These are phyloP conservation scores for Leptographium lundbergii DNA, from an alignment of 2,329 filamentous ascomycete genomes.

Conservation along the genomic window DNA sequence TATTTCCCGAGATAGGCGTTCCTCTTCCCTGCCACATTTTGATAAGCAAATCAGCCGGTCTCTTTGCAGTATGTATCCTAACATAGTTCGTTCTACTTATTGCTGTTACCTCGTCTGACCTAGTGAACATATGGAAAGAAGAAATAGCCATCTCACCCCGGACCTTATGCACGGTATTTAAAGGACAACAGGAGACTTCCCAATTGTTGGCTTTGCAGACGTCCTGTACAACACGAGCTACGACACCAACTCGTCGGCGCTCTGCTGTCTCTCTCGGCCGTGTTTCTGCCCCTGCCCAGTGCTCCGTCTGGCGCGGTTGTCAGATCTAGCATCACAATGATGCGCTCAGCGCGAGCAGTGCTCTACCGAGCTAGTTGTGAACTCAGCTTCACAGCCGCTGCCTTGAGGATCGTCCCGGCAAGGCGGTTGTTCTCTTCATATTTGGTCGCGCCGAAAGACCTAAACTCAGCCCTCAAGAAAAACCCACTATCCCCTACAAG, in stretches of 20 bases:
- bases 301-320: not conserved
- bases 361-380: slow-evolving; percentile 24
- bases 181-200: not conserved
- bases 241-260: not conserved
- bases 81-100: not conserved
- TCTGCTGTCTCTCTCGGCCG: not conserved
- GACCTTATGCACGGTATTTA: not conserved
- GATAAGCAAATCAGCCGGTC: not conserved
- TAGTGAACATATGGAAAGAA: not conserved
- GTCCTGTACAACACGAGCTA: not conserved
- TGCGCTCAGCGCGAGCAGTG: slow-evolving; percentile 28
- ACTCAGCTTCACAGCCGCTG: slow-evolving; percentile 17
- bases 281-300: not conserved
- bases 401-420: slow-evolving; percentile 16
- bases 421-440: slow-evolving; percentile 60
- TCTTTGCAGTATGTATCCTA: not conserved
- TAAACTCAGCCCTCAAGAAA: slow-evolving; percentile 68
- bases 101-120: not conserved
- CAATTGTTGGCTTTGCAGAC: not conserved
- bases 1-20: not conserved
- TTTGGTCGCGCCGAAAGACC: slow-evolving; percentile 72
- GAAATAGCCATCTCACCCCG: not conserved
- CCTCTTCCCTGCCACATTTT: not conserved
- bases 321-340: not conserved
- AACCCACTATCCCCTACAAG: slow-evolving; percentile 71